Percentiles rank a stretch among this genome's conserved stretches.
Evolutionary conservation across 1,284 basidiomycete species (phyloP).

Genomic region (Rhodotorula sp.): DNA sequence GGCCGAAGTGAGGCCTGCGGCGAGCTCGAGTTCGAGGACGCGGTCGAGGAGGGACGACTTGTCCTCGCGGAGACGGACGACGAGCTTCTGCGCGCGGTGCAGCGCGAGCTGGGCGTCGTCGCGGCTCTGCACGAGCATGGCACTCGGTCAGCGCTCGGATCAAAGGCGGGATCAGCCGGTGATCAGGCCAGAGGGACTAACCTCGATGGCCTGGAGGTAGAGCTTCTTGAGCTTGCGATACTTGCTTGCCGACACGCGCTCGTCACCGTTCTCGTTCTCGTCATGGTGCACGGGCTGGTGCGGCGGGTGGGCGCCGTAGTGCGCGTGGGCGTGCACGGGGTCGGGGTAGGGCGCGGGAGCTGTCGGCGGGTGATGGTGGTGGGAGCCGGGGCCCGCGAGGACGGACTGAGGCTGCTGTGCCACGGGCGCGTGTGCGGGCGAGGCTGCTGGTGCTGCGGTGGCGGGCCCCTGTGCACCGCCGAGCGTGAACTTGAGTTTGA

Average conservation of each 20-base stretch:
- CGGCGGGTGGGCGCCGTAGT: neutral
- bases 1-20: conserved; percentile 31
- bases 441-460: conserved; percentile 7
- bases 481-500: conserved; percentile 37
- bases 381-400: neutral
- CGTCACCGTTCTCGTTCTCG: conserved; percentile 13
- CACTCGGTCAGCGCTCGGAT: too few species aligned
- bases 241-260: conserved; percentile 29
- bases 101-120: conserved; percentile 37
- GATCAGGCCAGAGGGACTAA: neutral
- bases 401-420: conserved; percentile 3
- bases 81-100: conserved; percentile 38
- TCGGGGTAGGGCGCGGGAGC: neutral
- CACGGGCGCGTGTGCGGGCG: neutral
- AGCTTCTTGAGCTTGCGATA: conserved; percentile 36
- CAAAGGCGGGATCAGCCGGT: too few species aligned
- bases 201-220: conserved; percentile 24
- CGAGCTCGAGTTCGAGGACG: conserved; percentile 38
- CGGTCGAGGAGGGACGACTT: conserved; percentile 39
- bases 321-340: neutral
- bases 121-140: conserved; percentile 12
- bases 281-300: neutral
- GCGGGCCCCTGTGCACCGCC: conserved; percentile 7
- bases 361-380: neutral
- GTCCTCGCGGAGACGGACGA: conserved; percentile 38